A percentile compares a stretch with the other conserved stretches of the same genome.
Evolutionary conservation across 2,329 filamentous ascomycete genomes (phyloP).

Genomic region (Tolypocladium cylindrosporum): DNA sequence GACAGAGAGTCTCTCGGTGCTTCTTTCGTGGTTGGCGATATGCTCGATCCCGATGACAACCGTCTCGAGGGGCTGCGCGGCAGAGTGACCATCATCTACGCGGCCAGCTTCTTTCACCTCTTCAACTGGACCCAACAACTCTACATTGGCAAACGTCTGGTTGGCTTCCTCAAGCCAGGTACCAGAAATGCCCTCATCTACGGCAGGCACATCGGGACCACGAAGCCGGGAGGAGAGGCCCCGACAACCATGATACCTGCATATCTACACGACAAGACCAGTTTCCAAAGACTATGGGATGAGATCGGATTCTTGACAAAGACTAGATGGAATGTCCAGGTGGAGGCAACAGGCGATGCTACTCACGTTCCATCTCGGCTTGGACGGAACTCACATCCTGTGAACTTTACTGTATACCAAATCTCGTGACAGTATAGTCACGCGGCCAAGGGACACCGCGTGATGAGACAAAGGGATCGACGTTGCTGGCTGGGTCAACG

Average conservation of each 20-base stretch:
- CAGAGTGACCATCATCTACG: conserved; percentile 37
- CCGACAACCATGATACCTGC: conserved; percentile 14
- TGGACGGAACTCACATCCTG: conserved; percentile 14
- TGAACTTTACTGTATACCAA: conserved; percentile 26
- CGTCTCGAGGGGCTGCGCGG: conserved; percentile 24
- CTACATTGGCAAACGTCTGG: conserved; percentile 31
- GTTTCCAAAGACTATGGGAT: conserved; percentile 44
- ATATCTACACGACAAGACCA: conserved; percentile 37
- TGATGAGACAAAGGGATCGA: background rate
- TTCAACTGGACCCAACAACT: conserved; percentile 38
- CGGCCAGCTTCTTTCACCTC: conserved; percentile 39
- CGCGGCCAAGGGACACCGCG: background rate
- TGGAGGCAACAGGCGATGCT: conserved; percentile 20
- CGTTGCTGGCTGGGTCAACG: background rate
- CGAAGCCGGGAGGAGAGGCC: conserved; percentile 13
- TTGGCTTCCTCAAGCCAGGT: conserved; percentile 33
- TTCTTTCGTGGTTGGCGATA: conserved; percentile 40
- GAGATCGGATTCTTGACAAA: conserved; percentile 38
- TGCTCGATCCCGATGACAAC: conserved; percentile 31
- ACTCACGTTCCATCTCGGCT: conserved; percentile 14
- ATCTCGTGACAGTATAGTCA: conserved; percentile 9
- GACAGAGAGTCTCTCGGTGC: conserved; percentile 38
- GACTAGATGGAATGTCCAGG: conserved; percentile 37
- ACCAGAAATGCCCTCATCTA: conserved; percentile 36
- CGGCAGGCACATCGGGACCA: conserved; percentile 38